Conservation (phyloP, 1,139 yeast species). For the Saccharomycopsis phalli region DNA sequence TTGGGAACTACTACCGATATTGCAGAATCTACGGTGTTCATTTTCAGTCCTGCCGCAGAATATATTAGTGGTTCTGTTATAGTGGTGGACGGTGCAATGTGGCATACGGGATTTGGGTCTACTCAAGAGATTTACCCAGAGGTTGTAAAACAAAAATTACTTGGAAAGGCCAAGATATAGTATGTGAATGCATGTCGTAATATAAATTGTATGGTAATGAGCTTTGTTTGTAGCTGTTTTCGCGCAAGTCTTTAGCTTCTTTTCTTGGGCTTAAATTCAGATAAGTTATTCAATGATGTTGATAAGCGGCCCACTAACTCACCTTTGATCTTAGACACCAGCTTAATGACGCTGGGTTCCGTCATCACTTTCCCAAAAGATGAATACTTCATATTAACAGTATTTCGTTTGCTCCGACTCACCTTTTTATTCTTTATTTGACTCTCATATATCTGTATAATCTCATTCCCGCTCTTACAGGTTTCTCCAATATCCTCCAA, state of each 20-base stretch:
- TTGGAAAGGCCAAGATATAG: not conserved
- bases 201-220: too few species aligned
- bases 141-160: conserved; percentile 23
- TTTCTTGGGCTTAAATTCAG: too few species aligned
- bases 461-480: conserved; percentile 19
- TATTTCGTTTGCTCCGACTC: not conserved
- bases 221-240: too few species aligned
- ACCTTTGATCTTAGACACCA: too few species aligned
- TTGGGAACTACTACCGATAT: conserved; percentile 70
- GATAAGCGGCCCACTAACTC: too few species aligned
- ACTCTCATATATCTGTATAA: conserved; percentile 19
- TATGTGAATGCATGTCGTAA: not conserved
- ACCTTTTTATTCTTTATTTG: not conserved
- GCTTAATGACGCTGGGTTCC: too few species aligned
- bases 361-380: too few species aligned
- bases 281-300: too few species aligned
- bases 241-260: too few species aligned
- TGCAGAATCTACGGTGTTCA: conserved; percentile 79
- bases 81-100: conserved; percentile 85
- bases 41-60: conserved; percentile 74
- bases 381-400: not conserved
- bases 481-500: conserved; percentile 21
- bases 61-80: conserved; percentile 71
- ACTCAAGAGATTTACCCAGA: conserved; percentile 34
- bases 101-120: conserved; percentile 62